Conservation (phyloP, 1,284 basidiomycete genomes). For the Irpex rosettiformis region DNA sequence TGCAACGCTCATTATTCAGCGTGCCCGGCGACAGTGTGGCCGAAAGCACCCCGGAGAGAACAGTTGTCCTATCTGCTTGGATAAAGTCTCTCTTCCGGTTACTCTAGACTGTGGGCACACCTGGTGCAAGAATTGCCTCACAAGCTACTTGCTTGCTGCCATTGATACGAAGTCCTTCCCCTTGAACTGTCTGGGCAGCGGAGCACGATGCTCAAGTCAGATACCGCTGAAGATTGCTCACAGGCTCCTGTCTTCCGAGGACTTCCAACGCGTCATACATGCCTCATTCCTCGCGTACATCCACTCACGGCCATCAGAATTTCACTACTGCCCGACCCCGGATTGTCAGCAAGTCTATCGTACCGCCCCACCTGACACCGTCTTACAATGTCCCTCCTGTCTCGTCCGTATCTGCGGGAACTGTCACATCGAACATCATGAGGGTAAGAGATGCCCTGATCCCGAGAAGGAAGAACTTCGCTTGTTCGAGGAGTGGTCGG, state of each 20-base stretch:
- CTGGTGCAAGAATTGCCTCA: slow-evolving; percentile 62
- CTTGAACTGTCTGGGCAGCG: slow-evolving; percentile 59
- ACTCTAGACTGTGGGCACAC: slow-evolving; percentile 57
- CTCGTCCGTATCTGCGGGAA: slow-evolving; percentile 61
- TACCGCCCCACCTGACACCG: slow-evolving; percentile 40
- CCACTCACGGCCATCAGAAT: slow-evolving; percentile 52
- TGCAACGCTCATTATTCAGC: slow-evolving; percentile 37
- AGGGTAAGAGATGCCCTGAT: slow-evolving; percentile 58
- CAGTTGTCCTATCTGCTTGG: slow-evolving; percentile 62
- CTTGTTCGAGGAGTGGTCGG: slow-evolving; percentile 56
- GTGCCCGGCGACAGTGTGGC: slow-evolving; percentile 29
- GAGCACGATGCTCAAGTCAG: slow-evolving; percentile 47
- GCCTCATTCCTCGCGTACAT: slow-evolving; percentile 57
- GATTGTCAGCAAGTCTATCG: slow-evolving; percentile 73
- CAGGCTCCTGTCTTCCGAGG: slow-evolving; percentile 41
- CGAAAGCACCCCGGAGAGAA: slow-evolving; percentile 17
- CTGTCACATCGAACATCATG: slow-evolving; percentile 66
- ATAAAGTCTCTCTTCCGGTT: slow-evolving; percentile 45
- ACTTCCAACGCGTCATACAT: slow-evolving; percentile 51
- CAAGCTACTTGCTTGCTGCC: slow-evolving; percentile 51
- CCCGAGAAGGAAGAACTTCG: slow-evolving; percentile 46
- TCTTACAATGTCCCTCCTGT: slow-evolving; percentile 70
- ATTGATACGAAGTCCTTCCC: slow-evolving; percentile 62
- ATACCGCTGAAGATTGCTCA: slow-evolving; percentile 52
- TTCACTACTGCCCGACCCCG: slow-evolving; percentile 70